Conservation (phyloP, 495 filamentous ascomycete species). For the Lasiosphaeris hirsuta region DNA sequence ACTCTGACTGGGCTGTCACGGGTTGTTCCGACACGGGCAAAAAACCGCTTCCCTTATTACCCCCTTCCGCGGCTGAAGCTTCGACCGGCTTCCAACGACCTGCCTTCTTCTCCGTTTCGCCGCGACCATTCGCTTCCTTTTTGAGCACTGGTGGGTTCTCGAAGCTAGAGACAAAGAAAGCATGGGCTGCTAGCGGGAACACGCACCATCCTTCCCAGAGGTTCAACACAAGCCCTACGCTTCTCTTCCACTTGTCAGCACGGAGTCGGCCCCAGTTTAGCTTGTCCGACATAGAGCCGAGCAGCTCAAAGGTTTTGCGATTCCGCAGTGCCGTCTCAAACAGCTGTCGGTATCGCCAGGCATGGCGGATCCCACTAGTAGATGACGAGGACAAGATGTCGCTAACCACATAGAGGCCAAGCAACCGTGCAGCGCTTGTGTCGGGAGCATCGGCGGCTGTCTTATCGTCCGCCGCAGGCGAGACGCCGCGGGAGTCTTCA, state of each 20-base stretch:
- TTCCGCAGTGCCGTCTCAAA: slow-evolving; percentile 73
- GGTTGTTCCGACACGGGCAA: slow-evolving; percentile 29
- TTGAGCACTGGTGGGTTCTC: slow-evolving; percentile 65
- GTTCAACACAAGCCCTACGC: slow-evolving; percentile 66
- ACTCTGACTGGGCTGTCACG: neutral
- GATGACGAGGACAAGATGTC: slow-evolving; percentile 86
- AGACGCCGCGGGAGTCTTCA: slow-evolving; percentile 30
- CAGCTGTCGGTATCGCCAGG: slow-evolving; percentile 85
- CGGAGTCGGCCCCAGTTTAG: slow-evolving; percentile 78
- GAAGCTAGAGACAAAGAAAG: slow-evolving; percentile 69
- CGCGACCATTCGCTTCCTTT: slow-evolving; percentile 41
- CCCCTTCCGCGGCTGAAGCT: slow-evolving; percentile 40
- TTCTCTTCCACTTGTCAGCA: slow-evolving; percentile 87
- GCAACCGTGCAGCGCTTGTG: slow-evolving; percentile 67
- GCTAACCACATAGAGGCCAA: slow-evolving; percentile 81
- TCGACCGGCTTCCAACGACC: slow-evolving; percentile 73
- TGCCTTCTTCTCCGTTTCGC: slow-evolving; percentile 54
- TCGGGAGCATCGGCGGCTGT: slow-evolving; percentile 46
- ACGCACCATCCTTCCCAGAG: slow-evolving; percentile 91
- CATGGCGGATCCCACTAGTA: slow-evolving; percentile 77
- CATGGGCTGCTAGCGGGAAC: slow-evolving; percentile 72
- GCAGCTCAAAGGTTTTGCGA: slow-evolving; percentile 71
- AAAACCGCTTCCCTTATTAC: slow-evolving; percentile 32
- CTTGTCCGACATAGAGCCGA: slow-evolving; percentile 74
- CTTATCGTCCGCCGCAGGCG: slow-evolving; percentile 38